These are phyloP conservation scores for Echeveria elegans DNA, from an alignment of 164 flowering plant species.

Conservation along the genomic window DNA sequence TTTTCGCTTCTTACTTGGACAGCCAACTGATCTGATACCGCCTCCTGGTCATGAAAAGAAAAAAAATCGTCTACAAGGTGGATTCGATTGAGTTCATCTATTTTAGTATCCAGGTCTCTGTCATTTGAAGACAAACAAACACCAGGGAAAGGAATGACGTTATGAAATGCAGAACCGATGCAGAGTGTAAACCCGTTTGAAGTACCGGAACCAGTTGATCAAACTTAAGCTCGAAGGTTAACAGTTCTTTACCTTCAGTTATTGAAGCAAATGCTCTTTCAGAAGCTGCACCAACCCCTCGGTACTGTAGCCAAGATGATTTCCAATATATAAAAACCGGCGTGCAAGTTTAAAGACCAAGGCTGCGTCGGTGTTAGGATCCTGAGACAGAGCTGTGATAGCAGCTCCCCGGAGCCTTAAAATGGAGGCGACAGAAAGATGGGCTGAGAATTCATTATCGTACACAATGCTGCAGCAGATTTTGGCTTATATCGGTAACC, in stretches of 20 bases:
- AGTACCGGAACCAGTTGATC: background rate
- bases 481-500: background rate
- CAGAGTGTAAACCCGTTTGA: background rate
- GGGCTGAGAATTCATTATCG: slow-evolving; percentile 73
- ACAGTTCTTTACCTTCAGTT: slow-evolving; percentile 13
- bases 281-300: slow-evolving; percentile 18
- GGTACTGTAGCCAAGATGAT: slow-evolving; percentile 15
- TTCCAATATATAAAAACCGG: slow-evolving; percentile 31
- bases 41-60: slow-evolving; percentile 27
- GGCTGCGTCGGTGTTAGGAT: slow-evolving; percentile 42
- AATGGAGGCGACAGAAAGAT: slow-evolving; percentile 71
- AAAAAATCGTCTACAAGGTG: slow-evolving; percentile 11
- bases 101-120: slow-evolving; percentile 1
- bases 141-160: background rate
- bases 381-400: slow-evolving; percentile 51
- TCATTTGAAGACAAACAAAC: slow-evolving; percentile 12
- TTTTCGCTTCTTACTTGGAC: slow-evolving; percentile 29
- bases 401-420: slow-evolving; percentile 75
- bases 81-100: slow-evolving; percentile 12
- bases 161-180: background rate
- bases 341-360: slow-evolving; percentile 52
- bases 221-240: slow-evolving; percentile 10
- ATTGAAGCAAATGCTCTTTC: slow-evolving; percentile 11
- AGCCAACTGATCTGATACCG: slow-evolving; percentile 40
- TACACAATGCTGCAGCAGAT: slow-evolving; percentile 53